Percentiles rank a stretch among this genome's conserved stretches.
phyloP scores from a whole-genome alignment of 331 rosid genomes.

The Spiraea crenata region DNA sequence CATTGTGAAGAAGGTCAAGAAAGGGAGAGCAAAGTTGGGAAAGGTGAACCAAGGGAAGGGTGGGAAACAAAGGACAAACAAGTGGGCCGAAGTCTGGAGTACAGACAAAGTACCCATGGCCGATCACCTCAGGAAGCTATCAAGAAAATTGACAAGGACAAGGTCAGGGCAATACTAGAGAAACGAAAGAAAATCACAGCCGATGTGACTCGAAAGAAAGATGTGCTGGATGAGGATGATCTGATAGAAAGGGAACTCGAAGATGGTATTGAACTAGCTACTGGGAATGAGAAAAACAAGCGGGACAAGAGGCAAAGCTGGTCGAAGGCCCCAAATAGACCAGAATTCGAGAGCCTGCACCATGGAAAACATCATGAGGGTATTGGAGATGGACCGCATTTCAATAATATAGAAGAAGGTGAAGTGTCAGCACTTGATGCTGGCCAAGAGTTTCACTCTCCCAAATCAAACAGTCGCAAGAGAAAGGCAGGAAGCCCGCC shows the following conservation, averaged over 20 bases:
- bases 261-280: slow-evolving; percentile 84
- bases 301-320: slow-evolving; percentile 76
- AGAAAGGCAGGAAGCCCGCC: slow-evolving; percentile 73
- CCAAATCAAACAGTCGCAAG: slow-evolving; percentile 65
- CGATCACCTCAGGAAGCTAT: slow-evolving; percentile 81
- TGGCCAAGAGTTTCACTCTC: slow-evolving; percentile 45
- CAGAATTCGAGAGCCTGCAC: slow-evolving; percentile 42
- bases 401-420: slow-evolving; percentile 79
- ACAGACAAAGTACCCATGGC: slow-evolving; percentile 42
- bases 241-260: slow-evolving; percentile 93
- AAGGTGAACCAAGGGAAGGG: slow-evolving; percentile 55
- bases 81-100: slow-evolving; percentile 49
- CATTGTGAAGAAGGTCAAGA: slow-evolving; percentile 55
- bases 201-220: slow-evolving; percentile 61
- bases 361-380: slow-evolving; percentile 54
- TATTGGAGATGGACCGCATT: slow-evolving; percentile 52
- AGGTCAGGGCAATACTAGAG: slow-evolving; percentile 91
- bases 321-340: slow-evolving; percentile 60
- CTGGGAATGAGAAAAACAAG: slow-evolving; percentile 69
- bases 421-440: slow-evolving; percentile 59
- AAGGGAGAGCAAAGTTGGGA: slow-evolving; percentile 43
- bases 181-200: slow-evolving; percentile 79
- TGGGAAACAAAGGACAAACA: slow-evolving; percentile 59
- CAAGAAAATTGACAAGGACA: slow-evolving; percentile 77
- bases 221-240: slow-evolving; percentile 89